Evolutionary conservation across 495 filamentous ascomycete genomes (phyloP).

Genomic region (Neurospora sp.): DNA sequence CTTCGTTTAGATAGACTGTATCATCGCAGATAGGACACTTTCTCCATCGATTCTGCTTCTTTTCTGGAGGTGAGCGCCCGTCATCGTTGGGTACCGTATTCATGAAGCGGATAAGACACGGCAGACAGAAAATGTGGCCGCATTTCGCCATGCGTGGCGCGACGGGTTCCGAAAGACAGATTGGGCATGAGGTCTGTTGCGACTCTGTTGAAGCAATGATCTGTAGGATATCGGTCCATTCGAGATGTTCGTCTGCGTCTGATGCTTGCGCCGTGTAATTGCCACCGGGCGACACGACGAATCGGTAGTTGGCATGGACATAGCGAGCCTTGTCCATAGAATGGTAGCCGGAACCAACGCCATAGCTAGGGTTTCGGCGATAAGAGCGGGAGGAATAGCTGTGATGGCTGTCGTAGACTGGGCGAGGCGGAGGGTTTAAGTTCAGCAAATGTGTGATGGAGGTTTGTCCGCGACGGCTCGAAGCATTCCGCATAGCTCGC

Average conservation of each 20-base stretch:
- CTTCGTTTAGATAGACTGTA: conserved; percentile 74
- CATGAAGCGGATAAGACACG: conserved; percentile 94
- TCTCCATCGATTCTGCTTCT: conserved; percentile 57
- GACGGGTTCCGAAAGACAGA: conserved; percentile 82
- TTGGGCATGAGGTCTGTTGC: conserved; percentile 80
- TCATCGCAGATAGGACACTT: conserved; percentile 97
- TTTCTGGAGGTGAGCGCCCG: conserved; percentile 53
- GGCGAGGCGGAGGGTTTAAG: conserved; percentile 73
- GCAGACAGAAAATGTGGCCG: conserved; percentile 93
- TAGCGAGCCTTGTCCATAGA: conserved; percentile 87
- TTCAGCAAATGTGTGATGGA: conserved; percentile 96
- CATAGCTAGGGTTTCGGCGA: conserved; percentile 66
- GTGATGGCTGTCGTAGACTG: conserved; percentile 45
- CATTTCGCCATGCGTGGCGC: conserved; percentile 96
- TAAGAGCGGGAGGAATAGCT: conserved; percentile 40
- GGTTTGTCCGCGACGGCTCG: conserved; percentile 81
- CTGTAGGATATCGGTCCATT: conserved; percentile 86
- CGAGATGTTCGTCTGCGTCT: conserved; percentile 83
- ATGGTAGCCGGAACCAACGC: conserved; percentile 84
- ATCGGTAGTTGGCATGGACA: conserved; percentile 95
- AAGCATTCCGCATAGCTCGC: conserved; percentile 73
- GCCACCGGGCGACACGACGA: conserved; percentile 77
- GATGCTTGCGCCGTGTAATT: conserved; percentile 70
- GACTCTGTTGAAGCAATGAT: conserved; percentile 84
- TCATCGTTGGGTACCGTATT: conserved; percentile 65